These are phyloP conservation scores for Xylariaceae sp. DNA, from an alignment of 2,329 filamentous ascomycete species.

Conservation along the genomic window DNA sequence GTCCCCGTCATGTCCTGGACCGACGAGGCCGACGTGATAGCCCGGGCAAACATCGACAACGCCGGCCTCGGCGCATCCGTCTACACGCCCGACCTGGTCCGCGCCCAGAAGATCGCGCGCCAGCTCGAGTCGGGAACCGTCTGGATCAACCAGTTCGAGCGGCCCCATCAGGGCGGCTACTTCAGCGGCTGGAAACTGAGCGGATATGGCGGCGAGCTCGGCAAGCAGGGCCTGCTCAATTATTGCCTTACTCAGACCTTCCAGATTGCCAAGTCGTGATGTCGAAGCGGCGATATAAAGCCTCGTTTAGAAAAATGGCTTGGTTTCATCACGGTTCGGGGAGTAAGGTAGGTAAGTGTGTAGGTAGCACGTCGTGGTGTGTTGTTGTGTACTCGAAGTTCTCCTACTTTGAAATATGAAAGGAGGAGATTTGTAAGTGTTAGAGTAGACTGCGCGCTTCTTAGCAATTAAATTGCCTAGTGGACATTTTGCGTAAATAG, in stretches of 20 bases:
- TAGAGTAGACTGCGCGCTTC: too few species aligned
- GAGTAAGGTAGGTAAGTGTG: neutral
- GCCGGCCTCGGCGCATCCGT: constrained; percentile 75
- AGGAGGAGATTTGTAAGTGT: neutral
- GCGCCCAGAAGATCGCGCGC: constrained; percentile 55
- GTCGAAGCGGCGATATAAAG: neutral
- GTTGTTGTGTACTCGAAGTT: neutral
- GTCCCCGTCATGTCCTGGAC: constrained; percentile 65
- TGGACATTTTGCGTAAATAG: too few species aligned
- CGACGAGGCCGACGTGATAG: constrained; percentile 61
- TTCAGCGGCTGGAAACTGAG: constrained; percentile 40
- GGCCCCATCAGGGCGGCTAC: constrained; percentile 36
- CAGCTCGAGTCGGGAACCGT: constrained; percentile 60
- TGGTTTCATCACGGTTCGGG: neutral
- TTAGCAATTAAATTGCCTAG: too few species aligned
- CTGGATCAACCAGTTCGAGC: constrained; percentile 56
- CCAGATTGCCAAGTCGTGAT: constrained; percentile 34
- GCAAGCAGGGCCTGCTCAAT: constrained; percentile 37
- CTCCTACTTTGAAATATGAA: neutral
- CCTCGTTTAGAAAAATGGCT: neutral
- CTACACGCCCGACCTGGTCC: constrained; percentile 55
- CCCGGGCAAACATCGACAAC: constrained; percentile 85
- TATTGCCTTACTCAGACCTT: constrained; percentile 39
- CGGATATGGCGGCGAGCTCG: constrained; percentile 40
- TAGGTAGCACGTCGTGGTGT: neutral